phyloP scores from a whole-genome alignment of 441 rosid genomes.

The Francoa sonchifolia region DNA sequence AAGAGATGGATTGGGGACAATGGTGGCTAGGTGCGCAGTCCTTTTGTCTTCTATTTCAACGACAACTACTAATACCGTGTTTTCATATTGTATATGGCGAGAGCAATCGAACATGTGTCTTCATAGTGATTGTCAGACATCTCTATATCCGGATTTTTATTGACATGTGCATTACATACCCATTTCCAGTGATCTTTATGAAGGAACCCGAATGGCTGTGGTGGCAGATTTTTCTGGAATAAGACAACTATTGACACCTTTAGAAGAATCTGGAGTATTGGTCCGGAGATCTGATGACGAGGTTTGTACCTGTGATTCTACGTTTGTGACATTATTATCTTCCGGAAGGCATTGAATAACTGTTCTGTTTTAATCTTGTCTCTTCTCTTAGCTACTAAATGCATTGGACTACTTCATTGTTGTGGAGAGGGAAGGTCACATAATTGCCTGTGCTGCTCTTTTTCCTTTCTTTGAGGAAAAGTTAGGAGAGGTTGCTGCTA shows the following conservation, averaged over 20 bases:
- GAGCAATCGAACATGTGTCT: neutral
- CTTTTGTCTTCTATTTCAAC: neutral
- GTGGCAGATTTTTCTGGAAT: constrained; percentile 61
- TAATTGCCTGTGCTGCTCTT: constrained; percentile 88
- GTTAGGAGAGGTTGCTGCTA: constrained; percentile 84
- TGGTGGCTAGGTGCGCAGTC: constrained; percentile 85
- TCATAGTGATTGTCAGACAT: neutral
- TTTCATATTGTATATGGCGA: too few relatives aligned
- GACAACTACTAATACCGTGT: too few relatives aligned
- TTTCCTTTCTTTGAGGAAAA: constrained; percentile 67
- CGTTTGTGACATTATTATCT: too few relatives aligned
- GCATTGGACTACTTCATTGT: constrained; percentile 58
- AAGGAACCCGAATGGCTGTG: constrained; percentile 72
- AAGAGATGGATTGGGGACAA: constrained; percentile 97
- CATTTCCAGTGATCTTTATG: constrained; percentile 59
- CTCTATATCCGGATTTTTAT: neutral
- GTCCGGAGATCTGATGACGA: constrained; percentile 61
- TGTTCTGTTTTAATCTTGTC: constrained; percentile 9
- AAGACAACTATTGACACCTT: constrained; percentile 50
- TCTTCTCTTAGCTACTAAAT: constrained; percentile 35
- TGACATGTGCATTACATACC: constrained; percentile 9
- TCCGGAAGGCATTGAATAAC: neutral
- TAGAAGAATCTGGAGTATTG: constrained; percentile 61
- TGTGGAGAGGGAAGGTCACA: constrained; percentile 89
- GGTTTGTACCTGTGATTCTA: constrained; percentile 24